Percentiles rank a stretch among this genome's conserved stretches.
phyloP scores from a whole-genome alignment of 768 basidiomycete species.

The Termitomyces titanicus region DNA sequence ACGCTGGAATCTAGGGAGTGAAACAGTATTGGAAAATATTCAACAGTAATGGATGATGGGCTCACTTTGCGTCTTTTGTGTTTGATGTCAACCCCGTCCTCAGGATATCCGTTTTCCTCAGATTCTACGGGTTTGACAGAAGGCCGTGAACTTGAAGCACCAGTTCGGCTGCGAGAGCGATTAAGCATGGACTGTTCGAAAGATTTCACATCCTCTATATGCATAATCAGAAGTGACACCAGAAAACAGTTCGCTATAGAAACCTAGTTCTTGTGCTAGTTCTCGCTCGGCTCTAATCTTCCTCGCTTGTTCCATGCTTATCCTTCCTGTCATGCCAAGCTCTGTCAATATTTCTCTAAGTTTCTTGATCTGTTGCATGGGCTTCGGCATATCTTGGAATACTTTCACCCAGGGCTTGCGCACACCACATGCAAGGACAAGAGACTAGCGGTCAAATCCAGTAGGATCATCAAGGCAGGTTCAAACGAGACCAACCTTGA shows the following conservation, averaged over 20 bases:
- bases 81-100: conserved; percentile 24
- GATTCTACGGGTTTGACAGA: conserved; percentile 18
- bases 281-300: conserved; percentile 71
- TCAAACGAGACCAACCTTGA: conserved; percentile 49
- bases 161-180: conserved; percentile 23
- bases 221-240: background rate
- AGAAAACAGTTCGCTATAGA: conserved; percentile 11
- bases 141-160: background rate
- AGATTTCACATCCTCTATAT: conserved; percentile 68
- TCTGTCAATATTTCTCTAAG: conserved; percentile 63
- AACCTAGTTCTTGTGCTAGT: conserved; percentile 74
- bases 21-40: background rate
- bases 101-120: conserved; percentile 13
- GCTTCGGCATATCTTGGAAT: conserved; percentile 54
- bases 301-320: conserved; percentile 80
- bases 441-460: conserved; percentile 37
- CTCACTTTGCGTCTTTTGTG: conserved; percentile 42
- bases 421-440: conserved; percentile 72
- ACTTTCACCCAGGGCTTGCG: conserved; percentile 77
- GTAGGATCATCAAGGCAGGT: background rate
- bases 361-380: conserved; percentile 60
- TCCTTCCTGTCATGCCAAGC: conserved; percentile 77
- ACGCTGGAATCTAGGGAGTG: conserved; percentile 27
- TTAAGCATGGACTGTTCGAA: conserved; percentile 55
- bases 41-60: conserved; percentile 6